phyloP scores from a whole-genome alignment of 306 rosid genomes.

The barrel medic (Medicago truncatula) region DNA sequence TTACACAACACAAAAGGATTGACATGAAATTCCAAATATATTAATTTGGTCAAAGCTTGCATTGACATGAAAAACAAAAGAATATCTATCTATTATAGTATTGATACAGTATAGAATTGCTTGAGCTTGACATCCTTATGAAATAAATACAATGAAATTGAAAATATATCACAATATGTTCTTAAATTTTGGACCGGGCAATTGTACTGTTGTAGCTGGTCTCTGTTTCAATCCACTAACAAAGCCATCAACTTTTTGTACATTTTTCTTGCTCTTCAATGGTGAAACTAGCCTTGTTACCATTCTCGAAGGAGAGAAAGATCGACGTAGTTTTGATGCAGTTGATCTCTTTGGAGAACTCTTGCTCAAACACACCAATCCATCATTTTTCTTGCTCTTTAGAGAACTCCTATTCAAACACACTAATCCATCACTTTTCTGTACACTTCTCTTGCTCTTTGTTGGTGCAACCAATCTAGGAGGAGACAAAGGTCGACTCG shows the following conservation, averaged over 20 bases:
- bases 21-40: not conserved
- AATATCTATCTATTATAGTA: not conserved
- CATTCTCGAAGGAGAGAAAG: slow-evolving; percentile 90
- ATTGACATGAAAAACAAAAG: slow-evolving; percentile 8
- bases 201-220: slow-evolving; percentile 53
- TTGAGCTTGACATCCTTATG: not conserved
- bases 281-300: slow-evolving; percentile 82
- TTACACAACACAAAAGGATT: no score
- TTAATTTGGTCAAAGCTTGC: not conserved
- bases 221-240: slow-evolving; percentile 71
- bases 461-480: slow-evolving; percentile 78
- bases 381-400: slow-evolving; percentile 58
- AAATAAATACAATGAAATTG: not conserved
- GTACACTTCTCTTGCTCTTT: slow-evolving; percentile 53
- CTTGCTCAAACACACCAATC: slow-evolving; percentile 39
- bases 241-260: slow-evolving; percentile 54
- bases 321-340: slow-evolving; percentile 68
- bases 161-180: slow-evolving; percentile 8
- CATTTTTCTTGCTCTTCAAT: slow-evolving; percentile 63
- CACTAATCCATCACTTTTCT: slow-evolving; percentile 45
- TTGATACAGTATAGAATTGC: not conserved
- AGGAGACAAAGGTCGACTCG: slow-evolving; percentile 68
- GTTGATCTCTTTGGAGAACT: slow-evolving; percentile 71
- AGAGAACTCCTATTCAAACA: slow-evolving; percentile 59
- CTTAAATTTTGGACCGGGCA: slow-evolving; percentile 57